Conservation (phyloP, 345 rosid genomes). For the Eucalyptus grandis region DNA sequence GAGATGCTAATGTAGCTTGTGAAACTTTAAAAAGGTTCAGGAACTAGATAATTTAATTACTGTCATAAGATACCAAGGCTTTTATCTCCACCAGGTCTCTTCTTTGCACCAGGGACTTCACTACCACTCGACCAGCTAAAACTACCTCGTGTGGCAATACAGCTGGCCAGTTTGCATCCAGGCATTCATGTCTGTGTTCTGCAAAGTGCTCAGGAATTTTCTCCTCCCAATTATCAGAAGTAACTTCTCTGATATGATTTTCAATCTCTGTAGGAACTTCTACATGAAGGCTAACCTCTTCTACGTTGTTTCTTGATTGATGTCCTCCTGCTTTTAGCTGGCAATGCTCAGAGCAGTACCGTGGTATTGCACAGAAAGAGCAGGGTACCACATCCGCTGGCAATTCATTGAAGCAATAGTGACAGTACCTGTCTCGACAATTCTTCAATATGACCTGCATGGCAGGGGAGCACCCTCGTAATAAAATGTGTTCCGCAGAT, state of each 20-base stretch:
- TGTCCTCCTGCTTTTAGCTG: conserved; percentile 44
- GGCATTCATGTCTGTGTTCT: too few relatives aligned
- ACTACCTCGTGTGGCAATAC: too few relatives aligned
- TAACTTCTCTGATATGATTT: conserved; percentile 12
- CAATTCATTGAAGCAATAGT: conserved; percentile 72
- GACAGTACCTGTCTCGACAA: conserved; percentile 68
- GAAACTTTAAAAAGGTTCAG: too few relatives aligned
- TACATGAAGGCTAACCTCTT: neutral
- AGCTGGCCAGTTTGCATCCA: too few relatives aligned
- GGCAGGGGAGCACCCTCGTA: neutral
- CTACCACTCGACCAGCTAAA: too few relatives aligned
- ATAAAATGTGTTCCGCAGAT: neutral
- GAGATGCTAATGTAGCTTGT: too few relatives aligned
- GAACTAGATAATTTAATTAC: too few relatives aligned
- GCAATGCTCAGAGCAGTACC: conserved; percentile 73
- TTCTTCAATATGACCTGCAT: conserved; percentile 30
- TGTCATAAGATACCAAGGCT: too few relatives aligned
- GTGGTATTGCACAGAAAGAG: conserved; percentile 53
- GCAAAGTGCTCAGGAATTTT: too few relatives aligned
- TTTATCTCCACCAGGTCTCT: too few relatives aligned
- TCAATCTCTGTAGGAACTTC: neutral
- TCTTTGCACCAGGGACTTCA: too few relatives aligned
- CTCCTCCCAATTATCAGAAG: too few relatives aligned
- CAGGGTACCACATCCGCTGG: conserved; percentile 70
- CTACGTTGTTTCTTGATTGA: neutral